Evolutionary conservation across 2,329 filamentous ascomycete genomes (phyloP), one percentile per base, ranked within the genome.

Genomic region (Drechslerella coelobrocha): DNA sequence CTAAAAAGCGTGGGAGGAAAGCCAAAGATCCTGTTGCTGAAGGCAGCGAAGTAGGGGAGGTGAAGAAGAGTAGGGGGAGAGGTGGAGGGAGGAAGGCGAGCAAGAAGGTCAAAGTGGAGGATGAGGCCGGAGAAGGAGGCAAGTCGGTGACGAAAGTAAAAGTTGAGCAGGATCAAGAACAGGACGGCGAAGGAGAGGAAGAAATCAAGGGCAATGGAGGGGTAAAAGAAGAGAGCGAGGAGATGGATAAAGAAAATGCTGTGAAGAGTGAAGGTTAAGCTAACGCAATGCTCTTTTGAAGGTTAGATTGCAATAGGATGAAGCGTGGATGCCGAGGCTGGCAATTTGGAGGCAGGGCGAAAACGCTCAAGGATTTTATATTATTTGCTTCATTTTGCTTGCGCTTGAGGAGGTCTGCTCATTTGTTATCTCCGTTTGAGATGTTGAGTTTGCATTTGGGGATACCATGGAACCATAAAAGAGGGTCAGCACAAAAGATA

Each of bases 1-100:
- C 19, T 0, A 63, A 63, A 29, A 63, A 56, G 23, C 29, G 60
- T 4, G 60, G 60, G 19, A 55, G 60, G 21, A 43, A 37, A 23
- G n/a, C 51, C 19, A 63, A 63, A 23, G 31, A 26, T 21, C 10
- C n/a, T n/a, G n/a, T 7, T 39, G 23, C 12, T 5, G 19, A 9
- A 14, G 26, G 8, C 6, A 19, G 39, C 5, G 37, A 48, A 7
- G 31, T 39, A 14, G 37, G 31, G 6, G 41, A 48, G 6, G 23
- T 39, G 51, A 29, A 54, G 39, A 53, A 47, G 23, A 19, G 19
- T 19, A 43, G 24, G 8, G 29, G 29, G 29, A 6, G 6, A 31
- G 29, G 29, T 12, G 29, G 29, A 31, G 31, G n/a, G 8, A 29
- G 17, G 51, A 56, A 41, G 31, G 23, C 2, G 7, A 51, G 37